Evolutionary conservation across 805 yeast species (phyloP).

Genomic region (Suhomyces vadensis): DNA sequence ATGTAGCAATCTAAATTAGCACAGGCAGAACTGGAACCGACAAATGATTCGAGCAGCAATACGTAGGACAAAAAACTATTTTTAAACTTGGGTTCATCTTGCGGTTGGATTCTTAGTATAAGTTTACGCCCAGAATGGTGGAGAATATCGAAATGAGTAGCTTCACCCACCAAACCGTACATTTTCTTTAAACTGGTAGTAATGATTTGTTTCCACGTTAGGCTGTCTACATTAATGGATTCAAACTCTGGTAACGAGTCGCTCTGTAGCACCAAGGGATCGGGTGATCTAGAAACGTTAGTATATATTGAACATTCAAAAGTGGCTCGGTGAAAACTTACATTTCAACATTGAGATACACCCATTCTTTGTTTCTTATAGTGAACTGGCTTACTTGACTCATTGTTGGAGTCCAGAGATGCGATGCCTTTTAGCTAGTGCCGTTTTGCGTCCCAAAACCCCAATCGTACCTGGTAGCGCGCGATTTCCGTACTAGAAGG

Average conservation of each 20-base stretch:
- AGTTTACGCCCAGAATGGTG: constrained; percentile 12
- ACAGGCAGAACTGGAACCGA: constrained; percentile 20
- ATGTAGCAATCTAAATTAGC: constrained; percentile 10
- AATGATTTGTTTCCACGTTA: constrained; percentile 22
- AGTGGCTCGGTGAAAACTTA: constrained; percentile 12
- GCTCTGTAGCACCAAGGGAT: constrained; percentile 7
- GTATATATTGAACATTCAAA: constrained; percentile 5
- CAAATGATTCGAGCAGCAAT: constrained; percentile 27
- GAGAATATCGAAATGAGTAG: constrained; percentile 18
- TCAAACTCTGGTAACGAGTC: constrained; percentile 3
- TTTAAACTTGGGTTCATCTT: constrained; percentile 30
- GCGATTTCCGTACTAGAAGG: constrained; percentile 1
- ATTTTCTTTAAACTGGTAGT: constrained; percentile 14
- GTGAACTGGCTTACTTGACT: not conserved
- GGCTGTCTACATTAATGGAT: constrained; percentile 11
- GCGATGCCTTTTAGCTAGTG: not conserved
- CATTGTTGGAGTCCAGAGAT: not conserved
- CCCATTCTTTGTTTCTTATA: constrained; percentile 13
- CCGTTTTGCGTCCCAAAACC: not conserved
- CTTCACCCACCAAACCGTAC: constrained; percentile 21
- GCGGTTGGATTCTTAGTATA: constrained; percentile 28
- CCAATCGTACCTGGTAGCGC: not conserved
- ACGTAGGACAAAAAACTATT: constrained; percentile 34
- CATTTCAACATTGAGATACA: constrained; percentile 16
- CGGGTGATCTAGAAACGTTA: constrained; percentile 13